Evolutionary conservation across 768 basidiomycete genomes (phyloP).

Genomic region (Termitomyces sp.): DNA sequence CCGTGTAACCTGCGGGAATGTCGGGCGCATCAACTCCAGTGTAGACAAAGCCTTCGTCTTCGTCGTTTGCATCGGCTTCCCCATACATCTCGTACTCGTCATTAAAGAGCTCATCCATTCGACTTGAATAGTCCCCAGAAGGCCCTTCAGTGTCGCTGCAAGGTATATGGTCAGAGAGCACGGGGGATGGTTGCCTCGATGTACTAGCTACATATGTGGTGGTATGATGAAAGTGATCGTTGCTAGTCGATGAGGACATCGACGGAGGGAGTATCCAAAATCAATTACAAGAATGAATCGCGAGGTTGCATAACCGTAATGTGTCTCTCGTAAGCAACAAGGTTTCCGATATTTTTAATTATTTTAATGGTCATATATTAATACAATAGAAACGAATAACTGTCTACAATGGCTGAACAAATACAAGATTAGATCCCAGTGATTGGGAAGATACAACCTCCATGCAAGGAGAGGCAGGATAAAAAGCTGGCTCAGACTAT

Average conservation of each 20-base stretch:
- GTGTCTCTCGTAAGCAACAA: conserved; percentile 1
- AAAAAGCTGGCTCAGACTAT: background rate
- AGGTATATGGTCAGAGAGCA: conserved; percentile 37
- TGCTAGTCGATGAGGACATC: background rate
- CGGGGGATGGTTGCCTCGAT: conserved; percentile 16
- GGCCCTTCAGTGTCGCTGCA: conserved; percentile 31
- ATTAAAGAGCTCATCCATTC: conserved; percentile 62
- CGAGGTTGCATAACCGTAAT: background rate
- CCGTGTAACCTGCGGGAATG: conserved; percentile 48
- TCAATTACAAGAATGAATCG: background rate
- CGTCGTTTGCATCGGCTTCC: conserved; percentile 27
- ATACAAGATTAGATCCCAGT: background rate
- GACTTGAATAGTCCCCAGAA: conserved; percentile 56
- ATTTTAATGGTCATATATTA: background rate
- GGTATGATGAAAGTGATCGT: background rate
- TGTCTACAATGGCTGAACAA: background rate
- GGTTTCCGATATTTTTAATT: background rate
- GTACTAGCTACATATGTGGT: conserved; percentile 17
- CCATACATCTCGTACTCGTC: conserved; percentile 28
- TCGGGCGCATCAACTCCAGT: conserved; percentile 58
- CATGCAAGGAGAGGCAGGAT: conserved; percentile 1
- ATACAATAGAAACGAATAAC: conserved; percentile 2
- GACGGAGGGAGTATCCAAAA: background rate
- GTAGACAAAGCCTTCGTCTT: conserved; percentile 66
- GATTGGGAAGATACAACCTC: background rate